Evolutionary conservation across 1,139 yeast genomes (phyloP), one percentile per base, ranked within the genome.

Genomic region (Protomyces lactucae-debilis): DNA sequence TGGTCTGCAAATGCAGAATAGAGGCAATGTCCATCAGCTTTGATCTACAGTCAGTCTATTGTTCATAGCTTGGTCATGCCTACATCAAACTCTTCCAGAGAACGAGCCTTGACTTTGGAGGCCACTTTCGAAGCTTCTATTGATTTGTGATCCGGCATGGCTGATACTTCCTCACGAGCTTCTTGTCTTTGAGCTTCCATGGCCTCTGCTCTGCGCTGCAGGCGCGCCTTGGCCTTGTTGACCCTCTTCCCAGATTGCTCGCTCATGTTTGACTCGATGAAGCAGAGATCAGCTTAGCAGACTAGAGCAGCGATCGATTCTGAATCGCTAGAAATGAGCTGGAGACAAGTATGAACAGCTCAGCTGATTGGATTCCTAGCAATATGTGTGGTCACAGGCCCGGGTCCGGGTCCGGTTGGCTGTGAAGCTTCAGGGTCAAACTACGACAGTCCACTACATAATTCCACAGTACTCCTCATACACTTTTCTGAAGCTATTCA

Each of bases 1-100:
- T 93, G 98, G 72, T 93, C 97, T 46, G 85, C 80, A 25, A 93
- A 81, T 0, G 97, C 87, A 2, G 92, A 89, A 77, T 90, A 93
- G 54, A 93, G 77, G 78, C 99, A 93, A 75, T 93, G 95, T 0
- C 99, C 99, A 75, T 93, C 98, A 0, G 98, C 96, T 67, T 81
- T 78, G 59, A 92, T 88, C 63, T 59, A 14, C 67, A 67, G 55
- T 76, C 77, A 37, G 48, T 18, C 16, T 23, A 14, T 14, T 18
- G 51, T n/a, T 16, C 39, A 35, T n/a, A n/a, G 28, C 45, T 39
- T 16, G 32, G 2, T n/a, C 18, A 18, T n/a, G 45, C 70, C 35
- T 46, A 69, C 71, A 70, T 88, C 92, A 68, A 80, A 76, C 68
- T 86, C 84, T 18, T 70, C 71, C 8, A 91, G 76, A 1, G 79